Percentiles rank a stretch among this genome's conserved stretches.
Conservation (phyloP, 352 stramenopile genomes). For the Globisporangium paddicum region DNA sequence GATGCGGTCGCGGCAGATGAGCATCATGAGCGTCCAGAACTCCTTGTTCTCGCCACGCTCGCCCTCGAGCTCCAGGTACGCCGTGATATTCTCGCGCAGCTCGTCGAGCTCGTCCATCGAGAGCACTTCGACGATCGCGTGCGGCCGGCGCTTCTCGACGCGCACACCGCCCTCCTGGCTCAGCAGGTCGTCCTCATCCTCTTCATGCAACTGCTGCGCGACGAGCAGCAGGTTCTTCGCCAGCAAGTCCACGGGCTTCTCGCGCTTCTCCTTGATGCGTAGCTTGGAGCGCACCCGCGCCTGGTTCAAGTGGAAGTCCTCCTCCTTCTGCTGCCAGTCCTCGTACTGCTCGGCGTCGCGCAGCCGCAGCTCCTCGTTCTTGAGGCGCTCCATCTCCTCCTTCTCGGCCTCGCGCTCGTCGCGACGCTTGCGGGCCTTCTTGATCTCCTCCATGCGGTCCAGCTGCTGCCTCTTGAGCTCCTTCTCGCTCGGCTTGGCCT, state of each 20-base stretch:
- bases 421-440: slow-evolving; percentile 91
- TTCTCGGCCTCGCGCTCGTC: slow-evolving; percentile 87
- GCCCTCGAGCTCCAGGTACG: slow-evolving; percentile 90
- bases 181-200: slow-evolving; percentile 71
- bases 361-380: slow-evolving; percentile 93
- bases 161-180: slow-evolving; percentile 60
- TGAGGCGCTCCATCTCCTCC: slow-evolving; percentile 94
- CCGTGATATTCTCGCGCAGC: slow-evolving; percentile 84
- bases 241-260: slow-evolving; percentile 95
- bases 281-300: slow-evolving; percentile 89
- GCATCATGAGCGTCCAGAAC: slow-evolving; percentile 84
- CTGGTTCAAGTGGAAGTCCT: slow-evolving; percentile 96
- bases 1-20: slow-evolving; percentile 80
- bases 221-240: slow-evolving; percentile 99
- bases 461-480: slow-evolving; percentile 71
- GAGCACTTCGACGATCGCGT: slow-evolving; percentile 73
- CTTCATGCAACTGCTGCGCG: slow-evolving; percentile 56
- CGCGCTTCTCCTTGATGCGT: slow-evolving; percentile 84
- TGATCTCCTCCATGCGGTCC: slow-evolving; percentile 93
- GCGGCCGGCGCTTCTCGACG: slow-evolving; percentile 72
- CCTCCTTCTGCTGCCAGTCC: slow-evolving; percentile 98
- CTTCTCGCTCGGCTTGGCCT: slow-evolving; percentile 24
- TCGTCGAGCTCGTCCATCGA: slow-evolving; percentile 77
- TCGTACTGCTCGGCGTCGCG: slow-evolving; percentile 96
- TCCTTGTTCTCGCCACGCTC: slow-evolving; percentile 54